phyloP scores from a whole-genome alignment of 208 protist genomes.

The Leishmania turanica region DNA sequence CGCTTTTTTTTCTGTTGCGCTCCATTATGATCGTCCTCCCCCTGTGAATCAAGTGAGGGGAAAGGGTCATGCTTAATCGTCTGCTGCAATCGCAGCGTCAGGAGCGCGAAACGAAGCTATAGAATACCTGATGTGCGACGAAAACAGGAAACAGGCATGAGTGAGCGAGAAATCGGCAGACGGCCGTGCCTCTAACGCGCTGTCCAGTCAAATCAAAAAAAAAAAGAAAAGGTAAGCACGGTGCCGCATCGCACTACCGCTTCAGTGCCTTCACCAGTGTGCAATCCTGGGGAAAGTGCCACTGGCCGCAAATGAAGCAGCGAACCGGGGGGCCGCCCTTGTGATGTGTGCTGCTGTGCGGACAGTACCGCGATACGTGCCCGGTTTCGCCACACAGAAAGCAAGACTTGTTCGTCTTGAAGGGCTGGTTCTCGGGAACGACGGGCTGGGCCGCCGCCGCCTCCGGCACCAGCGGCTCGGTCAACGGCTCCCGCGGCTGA shows the following conservation, averaged over 20 bases:
- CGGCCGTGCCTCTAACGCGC: not conserved
- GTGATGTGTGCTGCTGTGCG: conserved; percentile 45
- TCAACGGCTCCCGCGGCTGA: conserved; percentile 54
- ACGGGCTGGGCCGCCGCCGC: not conserved
- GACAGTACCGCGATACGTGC: conserved; percentile 83
- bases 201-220: no score
- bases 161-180: not conserved
- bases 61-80: not conserved
- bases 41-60: not conserved
- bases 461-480: conserved; percentile 31
- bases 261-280: conserved; percentile 43
- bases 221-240: not conserved
- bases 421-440: conserved; percentile 49
- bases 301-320: conserved; percentile 90
- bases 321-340: conserved; percentile 70
- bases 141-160: not conserved
- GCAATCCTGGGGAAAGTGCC: conserved; percentile 88
- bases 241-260: not conserved
- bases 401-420: conserved; percentile 71
- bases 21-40: not conserved
- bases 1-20: not conserved
- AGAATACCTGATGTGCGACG: not conserved
- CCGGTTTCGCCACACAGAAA: conserved; percentile 76
- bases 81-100: not conserved
- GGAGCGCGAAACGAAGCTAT: not conserved